These are phyloP conservation scores for Tolypocladium capitatum DNA, from an alignment of 2,329 filamentous ascomycete species.

Conservation along the genomic window DNA sequence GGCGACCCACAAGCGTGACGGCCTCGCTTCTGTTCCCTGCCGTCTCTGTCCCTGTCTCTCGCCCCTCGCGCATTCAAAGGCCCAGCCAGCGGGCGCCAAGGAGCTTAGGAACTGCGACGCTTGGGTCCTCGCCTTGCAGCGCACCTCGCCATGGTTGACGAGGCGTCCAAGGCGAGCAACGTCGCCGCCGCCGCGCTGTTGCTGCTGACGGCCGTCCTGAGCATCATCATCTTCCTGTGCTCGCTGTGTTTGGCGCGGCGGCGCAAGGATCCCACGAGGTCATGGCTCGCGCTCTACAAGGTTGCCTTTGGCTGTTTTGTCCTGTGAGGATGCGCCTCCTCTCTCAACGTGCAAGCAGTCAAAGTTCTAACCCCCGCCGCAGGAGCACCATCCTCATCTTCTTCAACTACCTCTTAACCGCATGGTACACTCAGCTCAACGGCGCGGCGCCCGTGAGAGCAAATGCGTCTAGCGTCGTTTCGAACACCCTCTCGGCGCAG, in stretches of 20 bases:
- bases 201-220: slow-evolving; percentile 6
- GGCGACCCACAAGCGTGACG: background rate
- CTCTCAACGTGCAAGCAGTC: background rate
- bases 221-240: slow-evolving; percentile 9
- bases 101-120: background rate
- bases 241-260: slow-evolving; percentile 10
- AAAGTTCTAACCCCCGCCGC: background rate
- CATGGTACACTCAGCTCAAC: slow-evolving; percentile 1
- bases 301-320: slow-evolving; percentile 10
- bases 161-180: background rate
- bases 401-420: background rate
- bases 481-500: background rate
- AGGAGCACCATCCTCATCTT: slow-evolving; percentile 1
- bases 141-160: background rate
- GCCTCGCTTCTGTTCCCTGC: background rate
- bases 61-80: too few species aligned
- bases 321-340: slow-evolving; percentile 9
- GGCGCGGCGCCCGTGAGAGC: too few species aligned
- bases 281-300: slow-evolving; percentile 12
- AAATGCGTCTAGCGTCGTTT: too few species aligned
- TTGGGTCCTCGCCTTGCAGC: background rate
- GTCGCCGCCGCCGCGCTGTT: slow-evolving; percentile 1
- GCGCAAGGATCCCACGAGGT: slow-evolving; percentile 10
- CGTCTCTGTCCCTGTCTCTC: background rate
- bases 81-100: too few species aligned